phyloP scores from a whole-genome alignment of 2,329 filamentous ascomycete genomes.

The Aspergillus jensenii region DNA sequence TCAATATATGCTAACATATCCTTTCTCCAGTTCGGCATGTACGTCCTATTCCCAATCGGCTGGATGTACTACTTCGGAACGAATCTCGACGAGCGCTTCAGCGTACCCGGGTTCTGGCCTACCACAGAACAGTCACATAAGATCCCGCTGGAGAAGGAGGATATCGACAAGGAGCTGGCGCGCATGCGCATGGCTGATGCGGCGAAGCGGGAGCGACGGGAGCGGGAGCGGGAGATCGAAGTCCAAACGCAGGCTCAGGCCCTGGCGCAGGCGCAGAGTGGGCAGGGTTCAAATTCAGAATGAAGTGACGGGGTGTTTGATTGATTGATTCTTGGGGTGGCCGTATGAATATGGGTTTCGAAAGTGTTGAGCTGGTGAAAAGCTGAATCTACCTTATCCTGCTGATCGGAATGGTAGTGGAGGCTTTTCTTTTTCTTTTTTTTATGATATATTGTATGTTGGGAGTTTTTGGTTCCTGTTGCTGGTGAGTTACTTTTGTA shows the following conservation, averaged over 20 bases:
- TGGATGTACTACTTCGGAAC: constrained; percentile 99
- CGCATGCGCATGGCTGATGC: constrained; percentile 58
- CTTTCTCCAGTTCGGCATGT: constrained; percentile 82
- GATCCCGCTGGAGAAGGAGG: constrained; percentile 54
- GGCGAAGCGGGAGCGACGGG: constrained; percentile 49
- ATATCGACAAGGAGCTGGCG: constrained; percentile 76
- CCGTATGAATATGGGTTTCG: neutral
- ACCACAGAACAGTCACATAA: constrained; percentile 57
- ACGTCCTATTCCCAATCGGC: constrained; percentile 97
- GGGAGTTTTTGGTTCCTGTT: neutral
- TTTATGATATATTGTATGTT: neutral
- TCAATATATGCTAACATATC: neutral
- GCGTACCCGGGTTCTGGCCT: constrained; percentile 91
- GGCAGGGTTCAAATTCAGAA: constrained; percentile 9
- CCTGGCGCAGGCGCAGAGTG: neutral
- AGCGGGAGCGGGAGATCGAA: constrained; percentile 34
- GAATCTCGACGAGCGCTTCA: constrained; percentile 90
- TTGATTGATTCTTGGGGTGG: neutral
- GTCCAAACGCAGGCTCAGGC: constrained; percentile 8
- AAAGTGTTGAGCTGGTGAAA: neutral
- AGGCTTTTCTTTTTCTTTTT: constrained; percentile 6
- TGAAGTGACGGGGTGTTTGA: neutral
- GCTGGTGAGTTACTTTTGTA: constrained; percentile 20
- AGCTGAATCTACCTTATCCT: neutral
- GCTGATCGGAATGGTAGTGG: neutral